Base-by-base conservation (phyloP, 176 grass and related monocot genomes). In the Poa annua region DNA sequence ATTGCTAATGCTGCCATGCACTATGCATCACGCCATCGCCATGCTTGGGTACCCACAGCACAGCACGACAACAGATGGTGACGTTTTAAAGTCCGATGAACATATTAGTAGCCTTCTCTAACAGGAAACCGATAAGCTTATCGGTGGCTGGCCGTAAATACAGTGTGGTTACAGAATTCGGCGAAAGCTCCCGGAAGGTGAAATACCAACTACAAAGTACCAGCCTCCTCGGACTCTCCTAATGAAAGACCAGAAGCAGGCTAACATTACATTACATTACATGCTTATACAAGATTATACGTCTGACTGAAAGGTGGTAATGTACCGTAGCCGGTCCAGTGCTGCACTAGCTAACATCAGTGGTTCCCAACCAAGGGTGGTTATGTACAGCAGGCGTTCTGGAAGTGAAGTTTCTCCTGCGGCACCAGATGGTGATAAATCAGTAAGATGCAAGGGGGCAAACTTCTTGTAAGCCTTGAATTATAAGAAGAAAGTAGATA, bases 301-400 rank as follows among this genome's bases (percentile, higher is more conserved):
- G 54, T 79, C 19, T 22, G 32, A 71, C 8, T 20, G 20, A 33
- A 54, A 35, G 69, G 3, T 12, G 34, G 17, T 16, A 48, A 71
- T 88, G 42, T 70, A 83, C 74, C 42, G 7, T 71, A 64, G 3
- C 45, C 47, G 25, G 26, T 57, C 26, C 50, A 9, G 12, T 69
- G 34, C 64, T 83, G 73, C 53, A 17, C 41, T 32, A 52, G 62
- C 38, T 71, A 77, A 49, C 4, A 81, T 26, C 39, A 61, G 20
- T 38, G 19, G 17, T 57, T 68, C 57, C 33, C 32, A 34, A 12
- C 24, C 35, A 68, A 56, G 50, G 51, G 50, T 13, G 8, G 20
- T 44, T 41, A 72, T 32, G n/a, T 71, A 80, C 83, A 78, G 65
- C 20, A 39, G 12, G 75, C 59, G 66, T 51, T 66, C 56, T 41